Percentiles rank a stretch among this genome's conserved stretches.
Conservation (phyloP, 2,329 filamentous ascomycete species). For the Trichophyton schoenleinii region DNA sequence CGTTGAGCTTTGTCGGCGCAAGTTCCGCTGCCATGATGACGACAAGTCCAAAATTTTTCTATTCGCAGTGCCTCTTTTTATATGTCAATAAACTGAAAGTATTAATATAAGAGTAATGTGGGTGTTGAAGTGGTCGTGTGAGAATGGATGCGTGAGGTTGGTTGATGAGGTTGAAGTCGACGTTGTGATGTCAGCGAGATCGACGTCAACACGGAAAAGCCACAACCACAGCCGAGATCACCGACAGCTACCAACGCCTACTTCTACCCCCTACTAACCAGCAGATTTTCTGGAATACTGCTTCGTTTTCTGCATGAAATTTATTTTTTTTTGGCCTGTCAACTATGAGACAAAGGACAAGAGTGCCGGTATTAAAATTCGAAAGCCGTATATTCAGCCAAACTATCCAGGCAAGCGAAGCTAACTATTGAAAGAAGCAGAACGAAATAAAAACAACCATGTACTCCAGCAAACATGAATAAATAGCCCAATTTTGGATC, state of each 20-base stretch:
- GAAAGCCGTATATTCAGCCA: neutral
- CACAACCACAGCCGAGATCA: too few species aligned
- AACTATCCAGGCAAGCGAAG: neutral
- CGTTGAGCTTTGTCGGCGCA: slow-evolving; percentile 37
- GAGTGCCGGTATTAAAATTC: neutral
- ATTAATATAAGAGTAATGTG: neutral
- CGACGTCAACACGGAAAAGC: too few species aligned
- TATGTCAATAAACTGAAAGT: neutral
- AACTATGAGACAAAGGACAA: too few species aligned
- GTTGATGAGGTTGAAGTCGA: neutral
- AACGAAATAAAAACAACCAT: neutral
- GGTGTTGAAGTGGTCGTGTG: neutral
- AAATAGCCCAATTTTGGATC: neutral
- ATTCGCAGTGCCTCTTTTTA: neutral
- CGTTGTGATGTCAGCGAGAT: neutral
- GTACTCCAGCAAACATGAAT: slow-evolving; percentile 1
- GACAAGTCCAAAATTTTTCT: neutral
- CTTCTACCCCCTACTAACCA: too few species aligned
- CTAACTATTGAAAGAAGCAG: neutral
- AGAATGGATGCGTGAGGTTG: neutral
- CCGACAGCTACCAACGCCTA: too few species aligned
- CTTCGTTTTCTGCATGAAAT: too few species aligned
- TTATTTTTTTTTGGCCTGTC: too few species aligned
- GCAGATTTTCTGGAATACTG: too few species aligned
- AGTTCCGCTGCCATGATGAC: slow-evolving; percentile 31